phyloP scores from a whole-genome alignment of 2,329 filamentous ascomycete species.

The Ophiostoma novo-ulmi region DNA sequence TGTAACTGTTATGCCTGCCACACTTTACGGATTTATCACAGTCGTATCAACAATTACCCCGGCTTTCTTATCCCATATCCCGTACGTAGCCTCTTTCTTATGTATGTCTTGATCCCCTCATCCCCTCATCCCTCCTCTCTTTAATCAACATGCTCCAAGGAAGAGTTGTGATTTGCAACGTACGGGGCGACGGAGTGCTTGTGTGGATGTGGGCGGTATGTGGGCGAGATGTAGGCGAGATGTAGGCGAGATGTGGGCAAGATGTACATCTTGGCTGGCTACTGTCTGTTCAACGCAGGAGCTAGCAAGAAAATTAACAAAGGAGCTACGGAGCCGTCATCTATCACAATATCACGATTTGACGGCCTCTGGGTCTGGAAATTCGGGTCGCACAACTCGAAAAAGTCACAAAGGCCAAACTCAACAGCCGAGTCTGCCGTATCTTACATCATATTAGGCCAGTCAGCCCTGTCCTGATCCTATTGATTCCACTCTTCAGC shows the following conservation, averaged over 20 bases:
- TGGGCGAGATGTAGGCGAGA: not conserved
- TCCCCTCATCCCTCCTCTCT: not conserved
- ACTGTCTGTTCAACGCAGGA: not conserved
- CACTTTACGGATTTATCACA: not conserved
- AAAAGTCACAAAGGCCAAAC: not conserved
- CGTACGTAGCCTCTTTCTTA: not conserved
- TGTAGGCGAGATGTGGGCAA: not conserved
- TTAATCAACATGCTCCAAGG: not conserved
- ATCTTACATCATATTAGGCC: not conserved
- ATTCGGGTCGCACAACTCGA: not conserved
- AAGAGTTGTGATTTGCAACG: not conserved
- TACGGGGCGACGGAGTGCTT: not conserved
- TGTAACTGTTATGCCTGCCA: not conserved
- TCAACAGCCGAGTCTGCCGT: not conserved
- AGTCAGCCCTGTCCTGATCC: not conserved
- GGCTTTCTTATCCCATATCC: not conserved
- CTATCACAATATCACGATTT: not conserved
- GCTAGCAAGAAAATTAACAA: not conserved
- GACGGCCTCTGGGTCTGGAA: not conserved
- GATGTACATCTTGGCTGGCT: not conserved
- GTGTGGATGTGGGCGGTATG: not conserved
- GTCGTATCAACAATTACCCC: not conserved
- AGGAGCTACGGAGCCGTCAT: not conserved
- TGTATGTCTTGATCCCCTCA: not conserved
- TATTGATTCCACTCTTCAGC: not conserved